These are phyloP conservation scores for Candida glucosophila DNA, from an alignment of 1,139 yeast genomes.

Conservation along the genomic window DNA sequence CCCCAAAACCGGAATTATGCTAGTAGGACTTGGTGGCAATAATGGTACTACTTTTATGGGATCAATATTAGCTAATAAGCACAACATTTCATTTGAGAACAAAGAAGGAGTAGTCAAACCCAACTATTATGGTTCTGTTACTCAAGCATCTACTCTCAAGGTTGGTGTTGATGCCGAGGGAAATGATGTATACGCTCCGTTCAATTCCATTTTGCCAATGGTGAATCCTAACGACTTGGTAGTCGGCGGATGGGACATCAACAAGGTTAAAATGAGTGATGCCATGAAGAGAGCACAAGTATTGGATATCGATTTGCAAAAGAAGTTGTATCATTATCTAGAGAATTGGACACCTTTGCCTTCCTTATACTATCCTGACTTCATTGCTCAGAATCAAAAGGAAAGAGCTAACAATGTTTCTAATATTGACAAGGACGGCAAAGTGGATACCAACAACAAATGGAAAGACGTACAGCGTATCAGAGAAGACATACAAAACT, in stretches of 20 bases:
- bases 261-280: slow-evolving; percentile 55
- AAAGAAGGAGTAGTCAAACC: slow-evolving; percentile 76
- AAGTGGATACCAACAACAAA: slow-evolving; percentile 51
- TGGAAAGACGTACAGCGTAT: slow-evolving; percentile 88
- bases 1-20: slow-evolving; percentile 82
- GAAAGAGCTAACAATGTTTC: slow-evolving; percentile 86
- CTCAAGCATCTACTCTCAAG: slow-evolving; percentile 86
- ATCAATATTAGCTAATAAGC: slow-evolving; percentile 78
- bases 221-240: slow-evolving; percentile 85
- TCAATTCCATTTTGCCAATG: slow-evolving; percentile 82
- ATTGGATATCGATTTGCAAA: slow-evolving; percentile 77
- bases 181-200: slow-evolving; percentile 87
- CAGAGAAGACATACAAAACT: slow-evolving; percentile 74
- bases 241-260: slow-evolving; percentile 94
- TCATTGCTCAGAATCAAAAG: slow-evolving; percentile 90
- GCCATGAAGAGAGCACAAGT: slow-evolving; percentile 87
- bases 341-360: slow-evolving; percentile 63
- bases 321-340: slow-evolving; percentile 62
- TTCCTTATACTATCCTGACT: slow-evolving; percentile 90
- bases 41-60: slow-evolving; percentile 90
- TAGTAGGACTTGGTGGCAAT: slow-evolving; percentile 95
- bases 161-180: slow-evolving; percentile 79
- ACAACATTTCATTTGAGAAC: slow-evolving; percentile 69
- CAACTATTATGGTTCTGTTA: slow-evolving; percentile 92
- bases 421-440: slow-evolving; percentile 44